A percentile compares a stretch with the other conserved stretches of the same genome.
Conservation (phyloP, 208 protist species). For the Crithidia fasciculata region DNA sequence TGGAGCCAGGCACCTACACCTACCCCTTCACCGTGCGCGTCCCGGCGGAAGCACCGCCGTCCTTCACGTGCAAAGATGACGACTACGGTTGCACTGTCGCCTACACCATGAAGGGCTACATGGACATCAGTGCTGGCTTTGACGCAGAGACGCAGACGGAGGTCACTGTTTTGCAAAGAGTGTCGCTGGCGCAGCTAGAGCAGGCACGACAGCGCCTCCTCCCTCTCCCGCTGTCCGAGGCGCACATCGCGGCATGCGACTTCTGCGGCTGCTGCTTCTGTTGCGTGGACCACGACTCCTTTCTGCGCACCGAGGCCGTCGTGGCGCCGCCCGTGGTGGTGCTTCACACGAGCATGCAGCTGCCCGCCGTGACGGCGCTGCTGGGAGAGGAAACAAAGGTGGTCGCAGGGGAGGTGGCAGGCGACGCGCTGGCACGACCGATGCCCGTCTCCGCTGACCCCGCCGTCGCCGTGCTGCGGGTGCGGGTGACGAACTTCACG, state of each 20-base stretch:
- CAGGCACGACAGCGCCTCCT: background rate
- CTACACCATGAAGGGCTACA: slow-evolving; percentile 6
- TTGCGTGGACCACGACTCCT: slow-evolving; percentile 13
- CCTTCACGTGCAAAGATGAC: background rate
- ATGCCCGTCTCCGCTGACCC: background rate
- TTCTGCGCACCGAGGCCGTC: slow-evolving; percentile 14
- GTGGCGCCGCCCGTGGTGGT: slow-evolving; percentile 9
- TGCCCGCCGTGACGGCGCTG: slow-evolving; percentile 4
- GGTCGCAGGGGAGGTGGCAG: background rate
- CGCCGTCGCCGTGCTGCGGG: background rate
- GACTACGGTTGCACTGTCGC: slow-evolving; percentile 8
- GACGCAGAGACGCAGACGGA: background rate
- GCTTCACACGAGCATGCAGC: background rate
- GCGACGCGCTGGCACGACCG: background rate
- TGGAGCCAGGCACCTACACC: slow-evolving; percentile 10
- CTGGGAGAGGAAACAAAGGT: background rate
- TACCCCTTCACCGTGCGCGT: slow-evolving; percentile 12
- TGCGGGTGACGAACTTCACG: slow-evolving; percentile 5
- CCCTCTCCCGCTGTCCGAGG: slow-evolving; percentile 10
- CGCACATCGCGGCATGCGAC: slow-evolving; percentile 1
- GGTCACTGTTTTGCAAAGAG: background rate
- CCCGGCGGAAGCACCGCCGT: background rate
- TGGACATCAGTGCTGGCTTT: slow-evolving; percentile 13
- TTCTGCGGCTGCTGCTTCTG: slow-evolving; percentile 12
- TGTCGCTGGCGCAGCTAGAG: slow-evolving; percentile 9